Evolutionary conservation across 306 rosid genomes (phyloP).

Genomic region (Cucurbita pepo): DNA sequence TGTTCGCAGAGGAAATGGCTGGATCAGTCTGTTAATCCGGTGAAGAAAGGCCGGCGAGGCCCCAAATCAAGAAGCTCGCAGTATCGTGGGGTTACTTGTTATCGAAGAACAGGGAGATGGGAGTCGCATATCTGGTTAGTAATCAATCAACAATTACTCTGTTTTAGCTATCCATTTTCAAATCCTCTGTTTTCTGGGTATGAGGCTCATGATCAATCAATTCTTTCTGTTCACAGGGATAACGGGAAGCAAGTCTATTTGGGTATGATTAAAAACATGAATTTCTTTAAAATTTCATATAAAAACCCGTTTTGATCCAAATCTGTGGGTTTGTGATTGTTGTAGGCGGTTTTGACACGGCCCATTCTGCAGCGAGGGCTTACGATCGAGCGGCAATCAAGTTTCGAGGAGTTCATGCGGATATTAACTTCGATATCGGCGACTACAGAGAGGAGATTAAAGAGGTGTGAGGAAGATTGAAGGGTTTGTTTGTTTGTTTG

Average conservation of each 20-base stretch:
- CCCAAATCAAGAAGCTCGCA: conserved; percentile 88
- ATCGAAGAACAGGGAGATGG: conserved; percentile 90
- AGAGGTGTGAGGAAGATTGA: conserved; percentile 44
- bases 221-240: conserved; percentile 40
- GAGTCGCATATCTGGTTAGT: conserved; percentile 89
- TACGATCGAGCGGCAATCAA: conserved; percentile 95
- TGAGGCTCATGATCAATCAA: not conserved
- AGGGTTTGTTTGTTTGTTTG: too few species aligned
- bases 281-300: not conserved
- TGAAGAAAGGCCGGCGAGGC: conserved; percentile 76
- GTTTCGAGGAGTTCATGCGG: conserved; percentile 81
- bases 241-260: conserved; percentile 89
- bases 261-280: conserved; percentile 31
- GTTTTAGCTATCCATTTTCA: not conserved
- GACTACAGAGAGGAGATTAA: conserved; percentile 75
- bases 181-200: not conserved
- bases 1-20: conserved; percentile 22
- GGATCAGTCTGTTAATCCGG: conserved; percentile 24
- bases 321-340: not conserved
- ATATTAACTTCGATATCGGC: conserved; percentile 63
- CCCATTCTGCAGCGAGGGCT: conserved; percentile 87
- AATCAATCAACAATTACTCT: not conserved
- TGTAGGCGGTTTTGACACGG: conserved; percentile 85
- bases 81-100: conserved; percentile 89
- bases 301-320: not conserved